Percentiles rank a stretch among this genome's conserved stretches.
These are phyloP conservation scores for Conringia planisiliqua DNA, from an alignment of 345 rosid genomes.

Conservation along the genomic window DNA sequence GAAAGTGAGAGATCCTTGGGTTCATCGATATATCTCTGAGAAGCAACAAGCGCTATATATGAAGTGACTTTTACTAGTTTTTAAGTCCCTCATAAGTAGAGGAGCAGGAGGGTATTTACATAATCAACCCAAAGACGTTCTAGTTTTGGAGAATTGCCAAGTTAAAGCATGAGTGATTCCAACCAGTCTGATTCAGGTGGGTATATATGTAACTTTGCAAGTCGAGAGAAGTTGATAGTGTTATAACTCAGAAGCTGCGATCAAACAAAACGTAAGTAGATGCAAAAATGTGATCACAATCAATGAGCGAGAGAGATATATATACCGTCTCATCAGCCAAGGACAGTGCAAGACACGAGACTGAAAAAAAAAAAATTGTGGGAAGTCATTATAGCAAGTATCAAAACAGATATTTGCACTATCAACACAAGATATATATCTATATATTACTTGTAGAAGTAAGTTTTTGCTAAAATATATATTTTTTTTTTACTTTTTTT, in stretches of 20 bases:
- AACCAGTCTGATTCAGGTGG: not conserved
- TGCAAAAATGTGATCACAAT: not conserved
- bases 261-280: not conserved
- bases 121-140: not conserved
- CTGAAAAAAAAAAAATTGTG: no score
- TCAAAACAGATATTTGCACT: no score
- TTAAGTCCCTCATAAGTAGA: not conserved
- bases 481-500: no score
- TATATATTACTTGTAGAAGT: no score
- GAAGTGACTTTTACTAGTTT: not conserved
- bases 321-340: no score
- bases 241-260: not conserved
- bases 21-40: not conserved
- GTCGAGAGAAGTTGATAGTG: not conserved
- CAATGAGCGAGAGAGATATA: no score
- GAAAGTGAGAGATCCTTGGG: not conserved
- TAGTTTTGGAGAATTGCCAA: not conserved
- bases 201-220: not conserved
- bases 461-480: no score
- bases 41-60: not conserved
- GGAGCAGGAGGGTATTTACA: not conserved
- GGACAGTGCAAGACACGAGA: no score
- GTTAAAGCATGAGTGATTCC: not conserved
- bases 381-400: no score
- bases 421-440: no score